Percentiles rank a stretch among this genome's conserved stretches.
Conservation (phyloP, 306 rosid species). For the Chamaecrista fasciculata region DNA sequence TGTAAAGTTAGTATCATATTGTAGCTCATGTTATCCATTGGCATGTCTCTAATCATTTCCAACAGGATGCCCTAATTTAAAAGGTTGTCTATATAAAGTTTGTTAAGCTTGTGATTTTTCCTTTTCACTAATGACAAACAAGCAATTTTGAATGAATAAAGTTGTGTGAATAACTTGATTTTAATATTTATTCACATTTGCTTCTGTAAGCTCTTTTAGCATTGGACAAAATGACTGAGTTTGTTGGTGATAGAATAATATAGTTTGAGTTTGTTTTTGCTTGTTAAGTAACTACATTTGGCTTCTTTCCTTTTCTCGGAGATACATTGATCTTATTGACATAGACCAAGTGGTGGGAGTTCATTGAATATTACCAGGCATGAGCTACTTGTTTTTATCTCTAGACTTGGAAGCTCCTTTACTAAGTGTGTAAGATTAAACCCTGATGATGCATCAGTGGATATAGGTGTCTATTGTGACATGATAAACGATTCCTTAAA, state of each 20-base stretch:
- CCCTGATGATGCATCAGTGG: background rate
- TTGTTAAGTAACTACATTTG: background rate
- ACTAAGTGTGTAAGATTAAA: background rate
- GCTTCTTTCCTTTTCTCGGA: background rate
- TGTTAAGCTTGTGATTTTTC: background rate
- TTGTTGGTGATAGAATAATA: background rate
- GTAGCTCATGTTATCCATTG: slow-evolving; percentile 2
- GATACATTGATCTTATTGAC: background rate
- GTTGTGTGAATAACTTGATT: slow-evolving; percentile 12
- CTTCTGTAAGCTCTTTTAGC: background rate
- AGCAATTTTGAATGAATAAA: background rate
- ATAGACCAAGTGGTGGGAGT: background rate
- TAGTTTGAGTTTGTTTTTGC: background rate
- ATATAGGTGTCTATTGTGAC: background rate
- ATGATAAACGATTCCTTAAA: background rate
- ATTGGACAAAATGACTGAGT: background rate
- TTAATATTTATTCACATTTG: background rate
- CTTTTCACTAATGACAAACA: slow-evolving; percentile 11
- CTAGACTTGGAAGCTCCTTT: background rate
- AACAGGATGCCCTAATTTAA: background rate
- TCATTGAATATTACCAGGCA: background rate
- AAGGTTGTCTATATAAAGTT: slow-evolving; percentile 18
- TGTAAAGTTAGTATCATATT: background rate
- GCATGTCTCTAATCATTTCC: background rate
- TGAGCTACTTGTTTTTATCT: background rate